Evolutionary conservation across 2,329 filamentous ascomycete genomes (phyloP).

Genomic region (Aspergillus ochraceoroseus): DNA sequence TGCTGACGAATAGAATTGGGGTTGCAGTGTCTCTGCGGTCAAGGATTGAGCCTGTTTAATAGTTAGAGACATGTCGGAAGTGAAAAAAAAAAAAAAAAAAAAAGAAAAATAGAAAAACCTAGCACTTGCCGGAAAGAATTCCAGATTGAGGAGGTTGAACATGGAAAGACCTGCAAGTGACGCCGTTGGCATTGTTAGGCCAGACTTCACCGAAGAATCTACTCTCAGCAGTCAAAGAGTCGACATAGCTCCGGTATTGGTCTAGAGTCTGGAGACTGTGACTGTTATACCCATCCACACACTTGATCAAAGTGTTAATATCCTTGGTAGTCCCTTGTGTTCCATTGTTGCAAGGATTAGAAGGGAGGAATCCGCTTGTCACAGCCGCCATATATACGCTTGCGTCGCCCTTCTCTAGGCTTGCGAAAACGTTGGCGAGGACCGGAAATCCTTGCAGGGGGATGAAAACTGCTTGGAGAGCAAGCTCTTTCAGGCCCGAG

Average conservation of each 20-base stretch:
- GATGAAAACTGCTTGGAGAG: slow-evolving; percentile 5
- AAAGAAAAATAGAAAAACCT: too few relatives aligned
- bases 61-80: too few relatives aligned
- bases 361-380: slow-evolving; percentile 3
- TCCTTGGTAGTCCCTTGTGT: slow-evolving; percentile 7
- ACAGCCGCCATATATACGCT: slow-evolving; percentile 8
- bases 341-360: slow-evolving; percentile 15
- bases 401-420: slow-evolving; percentile 14
- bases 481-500: slow-evolving; percentile 16
- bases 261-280: slow-evolving; percentile 6
- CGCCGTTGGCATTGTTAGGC: slow-evolving; percentile 13
- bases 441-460: slow-evolving; percentile 8
- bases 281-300: slow-evolving; percentile 12
- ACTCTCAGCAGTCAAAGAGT: slow-evolving; percentile 6
- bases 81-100: too few relatives aligned
- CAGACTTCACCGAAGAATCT: slow-evolving; percentile 18
- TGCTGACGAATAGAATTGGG: slow-evolving; percentile 3
- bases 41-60: not conserved
- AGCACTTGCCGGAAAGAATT: too few relatives aligned
- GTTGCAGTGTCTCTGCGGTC: slow-evolving; percentile 1
- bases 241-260: slow-evolving; percentile 11
- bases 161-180: slow-evolving; percentile 8
- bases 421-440: slow-evolving; percentile 12
- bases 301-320: slow-evolving; percentile 11
- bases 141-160: slow-evolving; percentile 12